Evolutionary conservation across 2,329 filamentous ascomycete genomes (phyloP), one percentile per base, ranked within the genome.

Genomic region (Torrubiella hemipterigena): DNA sequence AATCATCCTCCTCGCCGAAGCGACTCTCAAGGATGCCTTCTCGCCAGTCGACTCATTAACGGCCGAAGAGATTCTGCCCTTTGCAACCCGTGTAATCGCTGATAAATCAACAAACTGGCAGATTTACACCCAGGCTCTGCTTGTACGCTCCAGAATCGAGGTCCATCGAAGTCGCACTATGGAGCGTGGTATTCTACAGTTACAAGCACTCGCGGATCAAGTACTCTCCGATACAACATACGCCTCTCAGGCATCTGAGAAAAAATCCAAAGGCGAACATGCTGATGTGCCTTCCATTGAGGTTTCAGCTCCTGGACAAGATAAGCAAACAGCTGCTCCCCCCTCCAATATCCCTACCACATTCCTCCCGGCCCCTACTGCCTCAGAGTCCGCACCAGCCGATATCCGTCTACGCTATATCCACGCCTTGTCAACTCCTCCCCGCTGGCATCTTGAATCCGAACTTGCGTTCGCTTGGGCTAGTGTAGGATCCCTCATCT

Each of bases 41-140:
- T 80, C 86, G 0, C 86, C 91, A 0, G 67, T 76, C 1, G 81
- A 96, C 50, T 79, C 82, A 0, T 63, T 98, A 1, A 96, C 87
- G 0, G 71, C 86, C n/a, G 87, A 96, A 56, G 85, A 96, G 50
- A 89, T 93, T 5, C 58, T 93, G 1, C 91, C 91, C 0, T 98
- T 89, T 50, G 91, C 91, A 1, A 80, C 78, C 2, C 75, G 91
- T 24, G 91, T 96, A 0, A 67, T 98, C 2, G 73, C 81, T 7
- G 86, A 91, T 38, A 87, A 89, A 43, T 81, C 81, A 27, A 89
- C 85, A 1, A 98, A 96, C 54, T 98, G 91, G 91, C 91, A 96
- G 52, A 79, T 95, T 20, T 96, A 96, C 51, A 95, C 91, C 0
- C 87, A 96, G 50, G 91, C 86, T 0, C 64, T 98, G 7, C 66